Evolutionary conservation across 331 rosid species (phyloP).

Genomic region (Quercus tomentella): DNA sequence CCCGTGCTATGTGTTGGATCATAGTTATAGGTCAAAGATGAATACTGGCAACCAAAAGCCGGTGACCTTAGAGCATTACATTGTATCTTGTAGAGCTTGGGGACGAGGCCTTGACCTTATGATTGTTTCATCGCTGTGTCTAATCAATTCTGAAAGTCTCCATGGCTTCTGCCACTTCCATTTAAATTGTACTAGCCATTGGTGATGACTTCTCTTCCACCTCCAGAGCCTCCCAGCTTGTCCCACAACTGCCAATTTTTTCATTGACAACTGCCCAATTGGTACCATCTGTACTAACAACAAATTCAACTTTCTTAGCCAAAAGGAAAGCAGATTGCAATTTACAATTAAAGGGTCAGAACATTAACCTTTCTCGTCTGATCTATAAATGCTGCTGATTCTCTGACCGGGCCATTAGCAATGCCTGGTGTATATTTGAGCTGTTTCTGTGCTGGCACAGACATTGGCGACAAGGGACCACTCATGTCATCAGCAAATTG

Average conservation of each 20-base stretch:
- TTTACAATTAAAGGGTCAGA: constrained; percentile 13
- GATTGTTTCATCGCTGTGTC: constrained; percentile 92
- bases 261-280: constrained; percentile 75
- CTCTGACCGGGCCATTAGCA: constrained; percentile 61
- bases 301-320: constrained; percentile 25
- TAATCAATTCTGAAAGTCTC: constrained; percentile 95
- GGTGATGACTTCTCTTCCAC: constrained; percentile 99
- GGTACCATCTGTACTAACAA: constrained; percentile 79
- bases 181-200: constrained; percentile 90
- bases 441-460: constrained; percentile 88
- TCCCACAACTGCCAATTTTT: constrained; percentile 79
- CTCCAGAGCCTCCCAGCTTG: constrained; percentile 97
- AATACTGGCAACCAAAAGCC: constrained; percentile 30
- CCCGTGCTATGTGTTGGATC: constrained; percentile 55
- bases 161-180: constrained; percentile 99
- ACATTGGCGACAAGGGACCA: constrained; percentile 67
- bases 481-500: constrained; percentile 61
- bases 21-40: constrained; percentile 45
- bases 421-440: constrained; percentile 86
- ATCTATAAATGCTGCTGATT: constrained; percentile 65
- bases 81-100: constrained; percentile 53
- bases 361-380: constrained; percentile 64
- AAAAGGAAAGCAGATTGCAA: constrained; percentile 15
- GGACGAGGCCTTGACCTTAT: constrained; percentile 82
- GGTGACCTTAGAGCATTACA: constrained; percentile 45